Conservation (phyloP, 2,329 filamentous ascomycete species). For the Alternaria sp. region DNA sequence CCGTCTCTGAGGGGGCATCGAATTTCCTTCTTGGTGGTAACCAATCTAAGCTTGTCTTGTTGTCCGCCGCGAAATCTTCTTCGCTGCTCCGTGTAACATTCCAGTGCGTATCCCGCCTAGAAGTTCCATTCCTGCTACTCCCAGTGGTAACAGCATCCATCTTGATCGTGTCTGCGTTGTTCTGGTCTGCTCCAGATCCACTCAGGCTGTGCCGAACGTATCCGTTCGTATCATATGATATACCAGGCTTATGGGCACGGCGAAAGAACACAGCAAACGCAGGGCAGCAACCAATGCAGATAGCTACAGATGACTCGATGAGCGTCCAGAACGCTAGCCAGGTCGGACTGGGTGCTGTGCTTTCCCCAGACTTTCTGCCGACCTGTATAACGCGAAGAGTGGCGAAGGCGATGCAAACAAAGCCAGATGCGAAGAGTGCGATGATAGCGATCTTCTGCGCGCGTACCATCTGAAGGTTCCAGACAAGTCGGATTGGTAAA, state of each 20-base stretch:
- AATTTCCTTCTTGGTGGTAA: background rate
- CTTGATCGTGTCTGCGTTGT: background rate
- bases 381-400: constrained; percentile 41
- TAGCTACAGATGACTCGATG: constrained; percentile 42
- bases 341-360: constrained; percentile 30
- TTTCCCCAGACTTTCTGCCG: constrained; percentile 22
- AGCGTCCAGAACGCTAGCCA: constrained; percentile 48
- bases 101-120: constrained; percentile 4
- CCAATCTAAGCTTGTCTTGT: constrained; percentile 2
- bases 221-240: constrained; percentile 16
- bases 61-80: constrained; percentile 16
- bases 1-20: background rate
- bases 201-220: constrained; percentile 17
- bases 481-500: constrained; percentile 47
- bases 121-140: background rate
- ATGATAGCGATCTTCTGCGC: constrained; percentile 45
- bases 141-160: background rate
- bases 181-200: background rate
- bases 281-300: constrained; percentile 34
- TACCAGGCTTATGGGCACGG: constrained; percentile 6
- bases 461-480: constrained; percentile 43
- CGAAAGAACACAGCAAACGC: constrained; percentile 27
- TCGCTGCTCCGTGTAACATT: constrained; percentile 19
- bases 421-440: constrained; percentile 29
- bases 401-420: constrained; percentile 31